phyloP scores from a whole-genome alignment of 129 eudicot genomes.

The Helianthus annuus region HanXRQr2.0-SUNRISE NC_035447.2:69989317-69989816 shows the following conservation, averaged over 20 bases:
- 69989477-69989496: slow-evolving; percentile 20
- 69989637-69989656: slow-evolving; percentile 93
- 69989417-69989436: slow-evolving; percentile 87
- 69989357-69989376: slow-evolving; percentile 95
- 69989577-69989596: slow-evolving; percentile 93
- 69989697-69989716: slow-evolving; percentile 98
- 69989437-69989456: slow-evolving; percentile 97
- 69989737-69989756: slow-evolving; percentile 96
- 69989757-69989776: slow-evolving; percentile 36
- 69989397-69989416: slow-evolving; percentile 92
- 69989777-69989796: neutral
- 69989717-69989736: slow-evolving; percentile 96
- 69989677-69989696: slow-evolving; percentile 92
- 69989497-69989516: neutral
- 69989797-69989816: neutral
- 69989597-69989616: slow-evolving; percentile 87
- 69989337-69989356: slow-evolving; percentile 97
- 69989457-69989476: slow-evolving; percentile 95
- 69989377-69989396: slow-evolving; percentile 90
- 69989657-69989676: slow-evolving; percentile 88
- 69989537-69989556: slow-evolving; percentile 6
- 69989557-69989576: slow-evolving; percentile 98
- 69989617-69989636: slow-evolving; percentile 90
- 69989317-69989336: slow-evolving; percentile 98
- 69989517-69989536: neutral